Evolutionary conservation across 169 alveolate species (phyloP).

Genomic region (Haemoproteus tartakovskyi): DNA sequence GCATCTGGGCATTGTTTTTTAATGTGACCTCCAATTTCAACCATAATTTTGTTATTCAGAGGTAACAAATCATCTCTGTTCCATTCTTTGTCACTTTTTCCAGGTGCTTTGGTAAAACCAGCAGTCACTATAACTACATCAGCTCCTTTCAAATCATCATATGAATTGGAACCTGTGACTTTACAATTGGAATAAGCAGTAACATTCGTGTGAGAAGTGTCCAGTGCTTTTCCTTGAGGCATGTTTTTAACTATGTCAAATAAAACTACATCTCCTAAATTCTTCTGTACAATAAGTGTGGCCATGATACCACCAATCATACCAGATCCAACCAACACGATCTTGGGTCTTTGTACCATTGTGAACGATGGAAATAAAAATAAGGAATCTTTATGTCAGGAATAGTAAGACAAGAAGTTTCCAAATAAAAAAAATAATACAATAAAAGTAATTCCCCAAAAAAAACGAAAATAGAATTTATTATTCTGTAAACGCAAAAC

Average conservation of each 20-base stretch:
- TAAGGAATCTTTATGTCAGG: too few species aligned
- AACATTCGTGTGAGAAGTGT: conserved; percentile 75
- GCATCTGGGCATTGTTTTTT: conserved; percentile 82
- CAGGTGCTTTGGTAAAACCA: conserved; percentile 75
- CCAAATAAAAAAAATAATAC: too few species aligned
- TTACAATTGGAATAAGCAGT: conserved; percentile 70
- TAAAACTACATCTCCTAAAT: conserved; percentile 79
- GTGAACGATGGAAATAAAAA: neutral
- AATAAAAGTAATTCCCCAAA: too few species aligned
- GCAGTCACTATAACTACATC: conserved; percentile 86
- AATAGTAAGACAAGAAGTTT: too few species aligned
- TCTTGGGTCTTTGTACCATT: conserved; percentile 68
- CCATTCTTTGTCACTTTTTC: conserved; percentile 81
- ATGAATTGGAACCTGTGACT: conserved; percentile 74
- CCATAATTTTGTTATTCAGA: conserved; percentile 79
- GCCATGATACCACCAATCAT: conserved; percentile 84
- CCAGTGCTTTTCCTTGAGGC: conserved; percentile 84
- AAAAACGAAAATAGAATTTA: too few species aligned
- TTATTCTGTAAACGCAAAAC: too few species aligned
- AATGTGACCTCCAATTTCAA: conserved; percentile 83
- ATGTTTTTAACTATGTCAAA: conserved; percentile 81
- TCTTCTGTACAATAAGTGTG: conserved; percentile 76
- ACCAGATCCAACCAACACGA: conserved; percentile 83
- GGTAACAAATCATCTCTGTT: conserved; percentile 83
- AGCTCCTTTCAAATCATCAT: conserved; percentile 73